A percentile compares a stretch with the other conserved stretches of the same genome.
Evolutionary conservation across 129 eudicot species (phyloP).

Genomic region (Artemisia tridentata): DNA sequence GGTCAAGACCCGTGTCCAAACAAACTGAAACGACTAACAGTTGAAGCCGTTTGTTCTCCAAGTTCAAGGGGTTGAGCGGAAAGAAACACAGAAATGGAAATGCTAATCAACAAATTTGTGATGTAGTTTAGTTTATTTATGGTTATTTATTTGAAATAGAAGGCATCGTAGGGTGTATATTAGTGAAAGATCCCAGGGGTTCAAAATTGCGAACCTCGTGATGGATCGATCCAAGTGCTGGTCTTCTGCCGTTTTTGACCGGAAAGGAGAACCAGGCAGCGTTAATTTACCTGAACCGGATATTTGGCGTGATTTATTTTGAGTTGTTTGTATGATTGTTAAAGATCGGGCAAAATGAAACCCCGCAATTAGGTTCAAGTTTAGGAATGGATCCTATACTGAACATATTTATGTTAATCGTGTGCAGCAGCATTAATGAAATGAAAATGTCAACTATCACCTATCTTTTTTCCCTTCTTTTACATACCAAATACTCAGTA

Average conservation of each 20-base stretch:
- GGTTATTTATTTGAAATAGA: slow-evolving; percentile 21
- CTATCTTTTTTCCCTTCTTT: not conserved
- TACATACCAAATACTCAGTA: no score
- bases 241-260: slow-evolving; percentile 44
- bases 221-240: slow-evolving; percentile 39
- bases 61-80: slow-evolving; percentile 29
- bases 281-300: not conserved
- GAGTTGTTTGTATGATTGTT: slow-evolving; percentile 33
- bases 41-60: slow-evolving; percentile 53
- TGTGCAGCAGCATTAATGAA: slow-evolving; percentile 42
- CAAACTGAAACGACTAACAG: slow-evolving; percentile 49
- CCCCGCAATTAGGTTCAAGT: slow-evolving; percentile 43
- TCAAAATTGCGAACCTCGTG: slow-evolving; percentile 40
- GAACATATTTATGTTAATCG: slow-evolving; percentile 39
- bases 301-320: slow-evolving; percentile 39
- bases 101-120: slow-evolving; percentile 36
- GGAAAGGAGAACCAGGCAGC: slow-evolving; percentile 45
- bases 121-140: slow-evolving; percentile 32
- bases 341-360: slow-evolving; percentile 29
- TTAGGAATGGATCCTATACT: slow-evolving; percentile 66
- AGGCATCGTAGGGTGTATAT: slow-evolving; percentile 32
- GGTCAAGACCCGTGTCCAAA: slow-evolving; percentile 65
- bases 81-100: slow-evolving; percentile 20
- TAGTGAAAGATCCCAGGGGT: slow-evolving; percentile 42
- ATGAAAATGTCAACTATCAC: slow-evolving; percentile 7